Evolutionary conservation across 257 asterid species (phyloP).

Genomic region (Buddleja alternifolia): DNA sequence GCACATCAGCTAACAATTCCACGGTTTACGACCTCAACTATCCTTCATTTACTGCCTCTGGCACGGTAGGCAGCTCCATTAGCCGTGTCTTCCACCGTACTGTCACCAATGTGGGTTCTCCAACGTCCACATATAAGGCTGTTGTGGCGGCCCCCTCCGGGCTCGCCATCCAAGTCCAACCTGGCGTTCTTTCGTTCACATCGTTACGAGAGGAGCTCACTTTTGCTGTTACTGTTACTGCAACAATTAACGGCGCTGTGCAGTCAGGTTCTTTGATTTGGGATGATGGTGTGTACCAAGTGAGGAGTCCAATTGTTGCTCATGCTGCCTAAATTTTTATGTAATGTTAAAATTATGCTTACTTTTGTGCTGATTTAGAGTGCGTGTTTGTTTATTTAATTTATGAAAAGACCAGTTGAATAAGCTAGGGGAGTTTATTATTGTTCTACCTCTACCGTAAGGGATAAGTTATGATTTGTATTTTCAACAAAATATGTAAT

Average conservation of each 20-base stretch:
- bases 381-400: background rate
- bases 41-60: slow-evolving; percentile 58
- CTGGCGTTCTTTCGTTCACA: slow-evolving; percentile 42
- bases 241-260: slow-evolving; percentile 22
- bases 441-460: no score
- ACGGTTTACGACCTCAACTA: slow-evolving; percentile 66
- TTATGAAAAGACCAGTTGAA: background rate
- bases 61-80: background rate
- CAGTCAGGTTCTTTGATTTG: slow-evolving; percentile 54
- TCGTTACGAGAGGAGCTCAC: slow-evolving; percentile 43
- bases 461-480: background rate
- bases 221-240: slow-evolving; percentile 41
- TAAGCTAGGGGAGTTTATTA: background rate
- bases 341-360: background rate
- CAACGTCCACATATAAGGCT: slow-evolving; percentile 52
- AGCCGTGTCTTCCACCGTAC: slow-evolving; percentile 49
- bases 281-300: slow-evolving; percentile 61
- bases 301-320: slow-evolving; percentile 62
- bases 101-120: slow-evolving; percentile 63
- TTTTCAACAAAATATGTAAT: background rate
- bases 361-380: background rate
- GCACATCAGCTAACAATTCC: slow-evolving; percentile 46
- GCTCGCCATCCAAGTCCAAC: slow-evolving; percentile 43
- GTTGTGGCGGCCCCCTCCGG: slow-evolving; percentile 25
- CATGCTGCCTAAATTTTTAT: slow-evolving; percentile 16